Base-by-base conservation (phyloP, 2,329 filamentous ascomycete species). In the Aspergillus melleus region DNA sequence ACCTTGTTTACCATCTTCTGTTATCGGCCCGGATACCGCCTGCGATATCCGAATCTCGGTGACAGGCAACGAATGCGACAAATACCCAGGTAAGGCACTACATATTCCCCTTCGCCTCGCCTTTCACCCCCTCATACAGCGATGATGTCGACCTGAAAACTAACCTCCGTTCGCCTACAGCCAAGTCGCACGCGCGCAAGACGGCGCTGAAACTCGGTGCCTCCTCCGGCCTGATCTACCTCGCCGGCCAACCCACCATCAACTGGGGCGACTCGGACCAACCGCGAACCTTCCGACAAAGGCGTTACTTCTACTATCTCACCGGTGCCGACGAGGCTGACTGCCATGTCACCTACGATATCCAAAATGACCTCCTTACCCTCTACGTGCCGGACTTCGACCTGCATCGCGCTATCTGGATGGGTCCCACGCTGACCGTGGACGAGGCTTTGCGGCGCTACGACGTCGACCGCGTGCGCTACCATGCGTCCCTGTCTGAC, bases 331-430 rank as follows among this genome's bases (percentile, higher is more conserved):
- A 85, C 55, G 80, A 84, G 60, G 73, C 84, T 2, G 81, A 84
- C 64, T 86, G 83, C 66, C 76, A 80, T 58, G 66, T 87, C 46
- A 84, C 81, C 2, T 88, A 88, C 70, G 80, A 86, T 68, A 81
- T 87, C 61, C 73, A 74, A 32, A 77, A 77, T 11, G 89, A 93
- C 71, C 77, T 79, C 22, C 83, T 95, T 58, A 86, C 83, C 5
- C 83, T 94, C 29, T 95, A 89, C 84, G 86, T 94, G 52, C 90
- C 90, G 2, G 84, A 86, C 66, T 85, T 88, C 64, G 85, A 90
- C 64, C 85, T 78, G n/a, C 74, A 69, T 55, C 72, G 70, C 39
- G 74, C 75, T 22, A 74, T 79, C 55, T 79, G 75, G 75, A 77
- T 75, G 71, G 76, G 77, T 1, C 76, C 76, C 12, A 77, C 76